Percentiles rank a stretch among this genome's conserved stretches.
Evolutionary conservation across 148 eudicot genomes (phyloP).

Genomic region (Rhododendron vialii): DNA sequence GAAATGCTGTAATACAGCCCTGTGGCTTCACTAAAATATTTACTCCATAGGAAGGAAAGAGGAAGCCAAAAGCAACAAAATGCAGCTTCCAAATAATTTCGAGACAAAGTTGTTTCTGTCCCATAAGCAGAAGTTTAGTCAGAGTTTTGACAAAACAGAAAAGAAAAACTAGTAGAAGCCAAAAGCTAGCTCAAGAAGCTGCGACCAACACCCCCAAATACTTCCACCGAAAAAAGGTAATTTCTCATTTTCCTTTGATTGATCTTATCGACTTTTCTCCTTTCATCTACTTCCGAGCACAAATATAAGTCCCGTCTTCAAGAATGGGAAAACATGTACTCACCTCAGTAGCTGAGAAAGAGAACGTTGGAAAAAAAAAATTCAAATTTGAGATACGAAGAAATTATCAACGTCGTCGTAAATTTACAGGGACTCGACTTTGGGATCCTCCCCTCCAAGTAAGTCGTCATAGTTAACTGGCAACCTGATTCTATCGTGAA

Average conservation of each 20-base stretch:
- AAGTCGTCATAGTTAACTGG: conserved; percentile 78
- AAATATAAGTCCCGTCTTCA: background rate
- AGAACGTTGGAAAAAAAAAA: background rate
- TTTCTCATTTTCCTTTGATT: background rate
- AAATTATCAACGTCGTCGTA: background rate
- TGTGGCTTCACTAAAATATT: no score
- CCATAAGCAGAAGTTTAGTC: background rate
- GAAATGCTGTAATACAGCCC: no score
- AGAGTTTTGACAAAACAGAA: background rate
- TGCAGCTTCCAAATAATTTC: background rate
- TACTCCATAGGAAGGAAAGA: no score
- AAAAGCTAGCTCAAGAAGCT: background rate
- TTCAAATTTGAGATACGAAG: background rate
- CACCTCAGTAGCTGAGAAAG: background rate
- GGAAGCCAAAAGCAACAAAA: background rate
- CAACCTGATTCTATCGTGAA: conserved; percentile 54
- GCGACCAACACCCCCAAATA: background rate
- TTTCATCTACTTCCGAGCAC: background rate
- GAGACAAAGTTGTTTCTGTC: background rate
- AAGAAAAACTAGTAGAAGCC: background rate
- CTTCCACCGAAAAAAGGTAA: background rate
- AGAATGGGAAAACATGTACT: background rate
- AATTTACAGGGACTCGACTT: conserved; percentile 8
- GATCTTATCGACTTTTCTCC: background rate
- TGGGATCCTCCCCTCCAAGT: conserved; percentile 32